Evolutionary conservation across 1,284 basidiomycete genomes (phyloP).

Genomic region (Blastosporella zonata): DNA sequence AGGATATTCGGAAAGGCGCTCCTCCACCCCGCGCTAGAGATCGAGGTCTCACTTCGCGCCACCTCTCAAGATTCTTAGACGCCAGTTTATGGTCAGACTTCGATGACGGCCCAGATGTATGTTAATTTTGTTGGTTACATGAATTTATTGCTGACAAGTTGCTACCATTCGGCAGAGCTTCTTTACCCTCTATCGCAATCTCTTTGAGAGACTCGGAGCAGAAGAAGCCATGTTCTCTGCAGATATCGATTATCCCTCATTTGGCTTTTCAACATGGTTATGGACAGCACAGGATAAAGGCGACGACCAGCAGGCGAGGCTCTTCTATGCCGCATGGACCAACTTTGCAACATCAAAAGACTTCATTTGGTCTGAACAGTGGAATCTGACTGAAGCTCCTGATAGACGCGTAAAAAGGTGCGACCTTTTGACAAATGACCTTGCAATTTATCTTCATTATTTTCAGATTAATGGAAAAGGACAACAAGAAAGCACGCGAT

Average conservation of each 20-base stretch:
- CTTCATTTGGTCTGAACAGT: slow-evolving; percentile 88
- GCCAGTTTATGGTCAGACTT: slow-evolving; percentile 69
- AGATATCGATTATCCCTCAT: slow-evolving; percentile 68
- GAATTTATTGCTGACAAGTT: slow-evolving; percentile 4
- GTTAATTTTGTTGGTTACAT: slow-evolving; percentile 21
- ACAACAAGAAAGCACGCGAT: slow-evolving; percentile 91
- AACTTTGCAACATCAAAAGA: slow-evolving; percentile 89
- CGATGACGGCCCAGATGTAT: slow-evolving; percentile 69
- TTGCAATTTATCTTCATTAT: slow-evolving; percentile 5
- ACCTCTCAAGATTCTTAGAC: slow-evolving; percentile 87
- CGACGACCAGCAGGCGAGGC: slow-evolving; percentile 43
- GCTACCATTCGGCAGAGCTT: slow-evolving; percentile 63
- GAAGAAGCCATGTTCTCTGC: slow-evolving; percentile 73
- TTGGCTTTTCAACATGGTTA: slow-evolving; percentile 78
- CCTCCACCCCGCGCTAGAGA: slow-evolving; percentile 68
- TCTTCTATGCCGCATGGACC: slow-evolving; percentile 87
- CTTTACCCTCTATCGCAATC: slow-evolving; percentile 85
- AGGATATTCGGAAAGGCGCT: slow-evolving; percentile 77
- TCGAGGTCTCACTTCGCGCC: slow-evolving; percentile 77
- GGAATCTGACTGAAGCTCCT: slow-evolving; percentile 82
- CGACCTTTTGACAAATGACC: slow-evolving; percentile 14
- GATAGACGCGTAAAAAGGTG: slow-evolving; percentile 82
- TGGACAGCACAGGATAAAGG: slow-evolving; percentile 55
- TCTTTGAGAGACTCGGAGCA: slow-evolving; percentile 82
- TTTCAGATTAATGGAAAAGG: slow-evolving; percentile 86